Evolutionary conservation across 352 stramenopile genomes (phyloP).

Genomic region (Phytophthora colocasiae): DNA sequence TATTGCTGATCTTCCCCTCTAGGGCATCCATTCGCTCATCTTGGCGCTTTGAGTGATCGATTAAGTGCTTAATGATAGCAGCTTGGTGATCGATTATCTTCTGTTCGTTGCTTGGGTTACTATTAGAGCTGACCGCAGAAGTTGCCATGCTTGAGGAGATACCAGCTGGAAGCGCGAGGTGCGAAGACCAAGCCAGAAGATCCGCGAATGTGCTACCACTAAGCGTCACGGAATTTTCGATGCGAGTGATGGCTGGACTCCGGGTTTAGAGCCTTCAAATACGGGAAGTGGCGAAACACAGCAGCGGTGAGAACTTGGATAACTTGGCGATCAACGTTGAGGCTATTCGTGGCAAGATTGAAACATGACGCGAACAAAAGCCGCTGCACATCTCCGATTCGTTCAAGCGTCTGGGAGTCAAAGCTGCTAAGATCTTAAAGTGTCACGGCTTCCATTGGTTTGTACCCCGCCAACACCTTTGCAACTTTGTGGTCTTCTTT

Average conservation of each 20-base stretch:
- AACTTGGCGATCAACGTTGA: background rate
- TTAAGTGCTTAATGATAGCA: slow-evolving; percentile 7
- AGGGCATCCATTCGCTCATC: slow-evolving; percentile 4
- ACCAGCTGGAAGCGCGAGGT: background rate
- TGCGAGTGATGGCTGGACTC: background rate
- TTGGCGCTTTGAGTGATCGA: slow-evolving; percentile 7
- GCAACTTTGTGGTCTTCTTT: no score
- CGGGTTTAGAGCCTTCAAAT: background rate
- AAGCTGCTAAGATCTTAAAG: no score
- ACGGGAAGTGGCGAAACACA: background rate
- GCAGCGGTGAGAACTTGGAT: background rate
- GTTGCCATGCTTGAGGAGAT: background rate
- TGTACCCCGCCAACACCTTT: no score
- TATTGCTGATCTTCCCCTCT: background rate
- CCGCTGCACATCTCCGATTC: no score
- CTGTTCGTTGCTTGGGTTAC: no score
- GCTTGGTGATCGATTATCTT: slow-evolving; percentile 10
- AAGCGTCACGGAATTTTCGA: background rate
- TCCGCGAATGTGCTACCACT: background rate
- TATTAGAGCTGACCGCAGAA: background rate
- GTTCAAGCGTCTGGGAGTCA: no score
- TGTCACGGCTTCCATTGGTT: no score
- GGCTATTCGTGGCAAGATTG: background rate
- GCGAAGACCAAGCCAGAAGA: slow-evolving; percentile 8
- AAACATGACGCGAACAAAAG: background rate